Evolutionary conservation across 108 stramenopile species (phyloP), one percentile per base, ranked within the genome.

Genomic region (Cyclotella cryptica): DNA sequence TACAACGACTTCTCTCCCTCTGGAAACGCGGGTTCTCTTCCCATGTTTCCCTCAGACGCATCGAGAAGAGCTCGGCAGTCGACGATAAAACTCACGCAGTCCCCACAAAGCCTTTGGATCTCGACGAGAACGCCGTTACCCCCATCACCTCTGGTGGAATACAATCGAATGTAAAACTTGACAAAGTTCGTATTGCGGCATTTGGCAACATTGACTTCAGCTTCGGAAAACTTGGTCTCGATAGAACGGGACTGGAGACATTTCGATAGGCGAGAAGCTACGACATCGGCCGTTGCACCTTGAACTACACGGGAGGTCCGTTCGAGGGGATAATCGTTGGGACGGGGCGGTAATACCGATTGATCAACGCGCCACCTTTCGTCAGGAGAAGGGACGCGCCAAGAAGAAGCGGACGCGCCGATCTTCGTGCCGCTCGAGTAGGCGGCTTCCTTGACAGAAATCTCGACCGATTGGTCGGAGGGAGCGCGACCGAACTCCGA

Each of bases 131-230:
- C 60, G 6, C 35, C 84, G 12, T 78, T 84, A 27, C 72, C 79
- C 30, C 78, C 85, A 15, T 80, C 81, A 5, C 77, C 44, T 44
- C 30, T 19, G 26, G 46, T 83, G 22, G 87, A 81, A 78, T 78
- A 93, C 13, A 93, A 80, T 14, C 89, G 80, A 54, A 93, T 80
- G 24, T 83, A 85, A 61, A 93, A 93, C 61, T 82, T 84, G 55
- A 90, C 88, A 69, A 77, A 88, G 58, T 90, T 88, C 12, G 40
- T 76, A 41, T 88, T 91, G 1, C 66, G 84, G 75, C 92, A 93
- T 60, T 88, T 90, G 49, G 88, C 92, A 13, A 80, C 26, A 65
- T 85, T 86, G 0, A 66, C 83, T 12, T 85, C 78, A 14, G 67
- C 75, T 53, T 74, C 65, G 66, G 83, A 84, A 57, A 79, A 91